Evolutionary conservation across 177 flowering plant species (phyloP).

Genomic region (Vitis hybrid): DNA sequence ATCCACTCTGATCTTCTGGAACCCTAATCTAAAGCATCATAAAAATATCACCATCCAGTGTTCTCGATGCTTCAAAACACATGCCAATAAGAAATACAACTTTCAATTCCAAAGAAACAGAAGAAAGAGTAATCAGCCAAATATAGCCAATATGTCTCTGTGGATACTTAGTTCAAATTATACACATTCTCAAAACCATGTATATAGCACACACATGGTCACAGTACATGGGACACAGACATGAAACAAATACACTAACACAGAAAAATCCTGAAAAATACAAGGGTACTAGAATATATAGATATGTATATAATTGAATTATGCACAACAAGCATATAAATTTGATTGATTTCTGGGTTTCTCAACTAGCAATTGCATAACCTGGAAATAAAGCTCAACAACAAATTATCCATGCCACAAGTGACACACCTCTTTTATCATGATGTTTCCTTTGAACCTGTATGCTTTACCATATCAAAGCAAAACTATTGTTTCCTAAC

Average conservation of each 20-base stretch:
- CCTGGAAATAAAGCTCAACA: too few relatives aligned
- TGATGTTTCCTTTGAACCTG: too few relatives aligned
- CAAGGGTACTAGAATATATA: too few relatives aligned
- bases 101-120: slow-evolving; percentile 25
- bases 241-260: not conserved
- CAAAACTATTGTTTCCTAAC: too few relatives aligned
- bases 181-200: not conserved
- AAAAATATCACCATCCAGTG: slow-evolving; percentile 54
- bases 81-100: slow-evolving; percentile 43
- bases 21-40: slow-evolving; percentile 72
- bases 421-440: too few relatives aligned
- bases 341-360: too few relatives aligned
- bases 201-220: too few relatives aligned
- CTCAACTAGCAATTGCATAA: too few relatives aligned
- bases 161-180: not conserved
- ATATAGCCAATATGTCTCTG: slow-evolving; percentile 1
- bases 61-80: slow-evolving; percentile 44
- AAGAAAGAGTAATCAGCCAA: slow-evolving; percentile 1
- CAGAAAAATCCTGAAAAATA: not conserved
- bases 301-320: too few relatives aligned
- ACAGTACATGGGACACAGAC: not conserved
- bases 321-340: too few relatives aligned
- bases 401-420: too few relatives aligned
- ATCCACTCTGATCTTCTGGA: slow-evolving; percentile 62
- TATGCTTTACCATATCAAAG: too few relatives aligned